These are phyloP conservation scores for Mortierella sp. DNA, from an alignment of 371 early-diverging fungal genomes.

Conservation along the genomic window DNA sequence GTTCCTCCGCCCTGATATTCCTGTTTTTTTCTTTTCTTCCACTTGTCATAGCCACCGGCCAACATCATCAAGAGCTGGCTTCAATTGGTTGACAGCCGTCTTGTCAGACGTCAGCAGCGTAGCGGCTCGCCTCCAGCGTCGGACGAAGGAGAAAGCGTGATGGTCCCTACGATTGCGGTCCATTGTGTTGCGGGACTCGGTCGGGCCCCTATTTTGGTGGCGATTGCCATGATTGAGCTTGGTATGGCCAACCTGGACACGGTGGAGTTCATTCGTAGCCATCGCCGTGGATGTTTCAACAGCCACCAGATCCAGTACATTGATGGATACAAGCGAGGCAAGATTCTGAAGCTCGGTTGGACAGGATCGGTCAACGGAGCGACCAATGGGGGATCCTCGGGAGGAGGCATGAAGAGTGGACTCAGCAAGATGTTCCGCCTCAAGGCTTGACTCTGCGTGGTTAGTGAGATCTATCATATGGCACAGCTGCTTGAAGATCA, in stretches of 20 bases:
- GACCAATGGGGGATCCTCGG: constrained; percentile 2
- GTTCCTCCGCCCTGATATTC: too few relatives aligned
- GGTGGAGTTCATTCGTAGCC: constrained; percentile 76
- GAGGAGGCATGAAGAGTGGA: constrained; percentile 34
- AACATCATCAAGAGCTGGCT: constrained; percentile 79
- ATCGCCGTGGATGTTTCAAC: constrained; percentile 86
- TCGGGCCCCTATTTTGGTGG: constrained; percentile 76
- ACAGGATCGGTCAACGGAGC: constrained; percentile 1
- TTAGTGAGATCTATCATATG: neutral
- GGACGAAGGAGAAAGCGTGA: constrained; percentile 41
- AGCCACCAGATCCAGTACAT: constrained; percentile 79
- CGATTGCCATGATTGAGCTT: constrained; percentile 84
- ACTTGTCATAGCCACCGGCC: constrained; percentile 67
- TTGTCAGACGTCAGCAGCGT: constrained; percentile 37
- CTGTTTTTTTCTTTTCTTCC: neutral
- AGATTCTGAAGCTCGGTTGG: constrained; percentile 50
- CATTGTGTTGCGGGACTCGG: constrained; percentile 92
- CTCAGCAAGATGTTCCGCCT: constrained; percentile 53
- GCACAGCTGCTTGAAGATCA: too few relatives aligned
- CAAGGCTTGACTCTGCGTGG: constrained; percentile 54
- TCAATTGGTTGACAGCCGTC: constrained; percentile 67
- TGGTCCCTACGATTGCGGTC: constrained; percentile 75
- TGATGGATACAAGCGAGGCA: constrained; percentile 75
- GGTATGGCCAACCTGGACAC: constrained; percentile 86
- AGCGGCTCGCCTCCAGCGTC: constrained; percentile 46